Conservation (phyloP, 345 rosid species). For the Melaleuca quinquenervia region DNA sequence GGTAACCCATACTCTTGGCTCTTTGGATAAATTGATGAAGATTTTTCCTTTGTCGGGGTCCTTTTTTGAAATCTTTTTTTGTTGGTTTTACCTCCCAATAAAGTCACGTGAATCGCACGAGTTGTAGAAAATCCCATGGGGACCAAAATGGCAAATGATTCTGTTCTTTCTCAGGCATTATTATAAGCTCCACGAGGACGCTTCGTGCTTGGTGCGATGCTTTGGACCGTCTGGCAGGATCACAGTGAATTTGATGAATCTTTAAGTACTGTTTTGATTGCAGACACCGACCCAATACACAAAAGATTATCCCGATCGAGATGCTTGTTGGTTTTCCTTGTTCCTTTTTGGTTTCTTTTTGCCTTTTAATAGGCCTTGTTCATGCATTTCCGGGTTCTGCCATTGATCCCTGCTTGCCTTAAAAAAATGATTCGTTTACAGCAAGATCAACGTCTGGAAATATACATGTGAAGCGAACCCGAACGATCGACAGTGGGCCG, state of each 20-base stretch:
- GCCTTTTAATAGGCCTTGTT: too few relatives aligned
- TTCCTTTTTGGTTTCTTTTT: neutral
- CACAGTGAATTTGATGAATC: neutral
- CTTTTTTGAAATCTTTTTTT: neutral
- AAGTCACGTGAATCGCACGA: neutral
- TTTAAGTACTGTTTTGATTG: neutral
- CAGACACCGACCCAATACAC: neutral
- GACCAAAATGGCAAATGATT: neutral
- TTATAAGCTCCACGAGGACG: neutral
- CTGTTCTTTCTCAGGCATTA: neutral
- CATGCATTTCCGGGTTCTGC: neutral
- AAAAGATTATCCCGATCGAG: neutral
- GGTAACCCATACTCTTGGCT: neutral
- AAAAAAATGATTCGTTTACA: neutral
- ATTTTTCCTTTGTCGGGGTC: neutral
- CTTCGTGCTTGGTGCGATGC: neutral
- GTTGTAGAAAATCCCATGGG: neutral
- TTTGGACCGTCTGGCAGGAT: neutral
- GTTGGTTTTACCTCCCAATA: too few relatives aligned
- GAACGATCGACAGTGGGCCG: too few relatives aligned
- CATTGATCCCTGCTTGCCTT: neutral
- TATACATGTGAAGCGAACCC: too few relatives aligned
- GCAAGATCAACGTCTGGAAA: neutral
- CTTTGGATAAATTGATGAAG: neutral
- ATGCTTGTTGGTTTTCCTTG: neutral